phyloP scores from a whole-genome alignment of 2,329 filamentous ascomycete species.

The Rhynchosporium secalis region DNA sequence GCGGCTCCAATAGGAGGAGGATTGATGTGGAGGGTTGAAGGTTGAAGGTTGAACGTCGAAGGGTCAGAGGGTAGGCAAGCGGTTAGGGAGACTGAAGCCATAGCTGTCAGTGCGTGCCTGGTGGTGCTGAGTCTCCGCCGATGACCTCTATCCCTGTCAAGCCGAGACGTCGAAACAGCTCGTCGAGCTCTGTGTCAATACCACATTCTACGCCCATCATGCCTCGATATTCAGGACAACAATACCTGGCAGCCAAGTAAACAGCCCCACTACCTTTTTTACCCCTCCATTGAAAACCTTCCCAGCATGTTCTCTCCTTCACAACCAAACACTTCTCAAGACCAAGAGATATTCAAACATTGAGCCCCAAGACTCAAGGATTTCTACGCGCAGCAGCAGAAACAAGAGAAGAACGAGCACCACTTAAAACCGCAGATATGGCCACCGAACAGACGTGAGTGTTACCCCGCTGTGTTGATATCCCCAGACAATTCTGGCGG shows the following conservation, averaged over 20 bases:
- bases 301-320: neutral
- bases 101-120: too few relatives aligned
- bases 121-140: neutral
- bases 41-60: neutral
- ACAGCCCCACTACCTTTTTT: slow-evolving; percentile 12
- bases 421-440: slow-evolving; percentile 54
- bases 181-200: neutral
- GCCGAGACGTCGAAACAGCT: neutral
- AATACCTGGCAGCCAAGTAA: slow-evolving; percentile 7
- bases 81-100: too few relatives aligned
- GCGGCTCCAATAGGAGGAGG: neutral
- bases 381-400: slow-evolving; percentile 42
- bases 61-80: too few relatives aligned
- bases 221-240: neutral
- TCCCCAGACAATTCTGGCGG: slow-evolving; percentile 25
- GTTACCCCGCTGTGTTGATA: neutral
- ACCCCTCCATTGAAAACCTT: slow-evolving; percentile 27
- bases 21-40: neutral
- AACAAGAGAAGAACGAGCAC: slow-evolving; percentile 39
- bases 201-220: neutral
- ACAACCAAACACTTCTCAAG: slow-evolving; percentile 33
- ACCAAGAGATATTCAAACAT: slow-evolving; percentile 48
- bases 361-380: slow-evolving; percentile 49
- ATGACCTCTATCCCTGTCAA: slow-evolving; percentile 18
- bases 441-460: slow-evolving; percentile 82